These are phyloP conservation scores for Magnaporthales sp. DNA, from an alignment of 2,329 filamentous ascomycete species.

Conservation along the genomic window DNA sequence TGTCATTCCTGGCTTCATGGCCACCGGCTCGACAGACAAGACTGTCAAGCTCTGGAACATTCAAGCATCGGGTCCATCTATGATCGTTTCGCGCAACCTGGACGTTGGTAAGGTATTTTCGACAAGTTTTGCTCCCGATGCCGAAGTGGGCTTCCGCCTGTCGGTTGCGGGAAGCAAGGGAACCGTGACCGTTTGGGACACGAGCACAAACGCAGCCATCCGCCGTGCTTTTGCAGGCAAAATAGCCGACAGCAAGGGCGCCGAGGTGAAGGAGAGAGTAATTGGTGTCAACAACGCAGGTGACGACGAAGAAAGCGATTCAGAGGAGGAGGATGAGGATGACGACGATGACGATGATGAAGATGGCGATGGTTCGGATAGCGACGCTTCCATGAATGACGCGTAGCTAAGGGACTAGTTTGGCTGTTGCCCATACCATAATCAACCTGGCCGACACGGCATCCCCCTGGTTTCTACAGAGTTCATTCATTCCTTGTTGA, in stretches of 20 bases:
- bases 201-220: slow-evolving; percentile 82
- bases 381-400: slow-evolving; percentile 48
- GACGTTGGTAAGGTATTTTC: slow-evolving; percentile 95
- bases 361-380: slow-evolving; percentile 23
- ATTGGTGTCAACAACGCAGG: slow-evolving; percentile 63
- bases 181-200: slow-evolving; percentile 90
- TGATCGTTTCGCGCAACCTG: slow-evolving; percentile 86
- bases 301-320: slow-evolving; percentile 40
- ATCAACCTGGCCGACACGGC: neutral
- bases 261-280: slow-evolving; percentile 63
- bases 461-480: neutral
- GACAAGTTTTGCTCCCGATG: slow-evolving; percentile 79
- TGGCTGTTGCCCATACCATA: neutral
- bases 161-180: slow-evolving; percentile 94
- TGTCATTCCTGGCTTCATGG: slow-evolving; percentile 84
- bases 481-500: neutral
- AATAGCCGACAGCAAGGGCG: slow-evolving; percentile 47
- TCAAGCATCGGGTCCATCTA: slow-evolving; percentile 66
- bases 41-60: slow-evolving; percentile 97
- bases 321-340: slow-evolving; percentile 35
- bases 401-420: slow-evolving; percentile 23
- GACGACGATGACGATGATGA: slow-evolving; percentile 26
- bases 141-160: slow-evolving; percentile 83
- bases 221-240: slow-evolving; percentile 73
- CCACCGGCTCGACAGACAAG: slow-evolving; percentile 88